A percentile compares a stretch with the other conserved stretches of the same genome.
Conservation (phyloP, 139 green algal genomes). For the Asterochloris sp. region DNA sequence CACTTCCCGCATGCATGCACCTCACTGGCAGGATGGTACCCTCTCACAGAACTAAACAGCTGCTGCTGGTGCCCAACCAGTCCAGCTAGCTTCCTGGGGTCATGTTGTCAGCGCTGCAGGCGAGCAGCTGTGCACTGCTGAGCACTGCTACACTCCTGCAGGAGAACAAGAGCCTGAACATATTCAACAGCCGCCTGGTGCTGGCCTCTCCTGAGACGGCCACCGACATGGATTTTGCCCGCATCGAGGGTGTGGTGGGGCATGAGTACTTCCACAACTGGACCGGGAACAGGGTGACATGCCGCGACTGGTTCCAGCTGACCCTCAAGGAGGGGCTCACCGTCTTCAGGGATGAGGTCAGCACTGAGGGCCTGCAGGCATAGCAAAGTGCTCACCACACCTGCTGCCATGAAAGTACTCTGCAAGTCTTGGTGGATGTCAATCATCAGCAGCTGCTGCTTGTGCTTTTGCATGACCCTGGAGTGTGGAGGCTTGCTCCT, state of each 20-base stretch:
- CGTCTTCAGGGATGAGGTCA: conserved; percentile 86
- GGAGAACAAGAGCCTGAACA: conserved; percentile 99
- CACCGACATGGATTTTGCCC: conserved; percentile 89
- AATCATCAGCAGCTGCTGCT: too few relatives aligned
- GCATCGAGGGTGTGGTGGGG: conserved; percentile 76
- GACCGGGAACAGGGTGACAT: conserved; percentile 94
- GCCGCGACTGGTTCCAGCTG: conserved; percentile 97
- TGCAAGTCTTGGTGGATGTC: too few relatives aligned
- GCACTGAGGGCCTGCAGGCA: background rate
- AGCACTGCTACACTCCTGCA: conserved; percentile 21
- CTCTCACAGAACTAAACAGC: too few relatives aligned
- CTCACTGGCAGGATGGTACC: background rate
- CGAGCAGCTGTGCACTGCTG: too few relatives aligned
- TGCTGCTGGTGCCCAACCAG: too few relatives aligned
- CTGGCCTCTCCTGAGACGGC: conserved; percentile 88
- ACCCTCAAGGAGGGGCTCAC: conserved; percentile 98
- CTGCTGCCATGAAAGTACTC: too few relatives aligned
- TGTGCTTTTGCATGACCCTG: too few relatives aligned
- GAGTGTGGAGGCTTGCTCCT: too few relatives aligned
- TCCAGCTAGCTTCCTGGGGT: too few relatives aligned
- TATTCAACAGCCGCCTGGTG: conserved; percentile 91
- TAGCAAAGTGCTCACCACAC: too few relatives aligned
- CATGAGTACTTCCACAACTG: conserved; percentile 95
- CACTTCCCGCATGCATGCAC: background rate
- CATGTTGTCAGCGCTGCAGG: too few relatives aligned